These are phyloP conservation scores for Kazachstania kunashirensis DNA, from an alignment of 805 yeast genomes.

Conservation along the genomic window DNA sequence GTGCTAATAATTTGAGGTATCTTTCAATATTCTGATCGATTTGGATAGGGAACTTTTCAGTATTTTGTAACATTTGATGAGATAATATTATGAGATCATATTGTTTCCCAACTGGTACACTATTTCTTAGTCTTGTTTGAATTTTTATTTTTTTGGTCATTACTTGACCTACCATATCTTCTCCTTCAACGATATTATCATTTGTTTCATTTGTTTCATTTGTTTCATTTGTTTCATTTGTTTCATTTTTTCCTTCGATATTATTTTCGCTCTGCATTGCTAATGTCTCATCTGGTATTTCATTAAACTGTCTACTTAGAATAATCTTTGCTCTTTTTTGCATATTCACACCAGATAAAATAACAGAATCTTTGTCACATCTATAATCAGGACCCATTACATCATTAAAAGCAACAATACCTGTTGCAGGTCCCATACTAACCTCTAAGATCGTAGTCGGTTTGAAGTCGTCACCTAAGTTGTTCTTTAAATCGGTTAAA, in stretches of 20 bases:
- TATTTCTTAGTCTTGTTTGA: conserved; percentile 45
- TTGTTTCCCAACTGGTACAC: conserved; percentile 39
- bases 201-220: not conserved
- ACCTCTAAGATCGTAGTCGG: conserved; percentile 68
- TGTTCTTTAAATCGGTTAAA: conserved; percentile 51
- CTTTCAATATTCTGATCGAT: conserved; percentile 59
- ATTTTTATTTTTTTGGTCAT: conserved; percentile 47
- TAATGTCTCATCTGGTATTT: conserved; percentile 20
- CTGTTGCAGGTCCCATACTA: conserved; percentile 88
- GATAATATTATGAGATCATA: conserved; percentile 80
- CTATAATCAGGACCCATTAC: conserved; percentile 50
- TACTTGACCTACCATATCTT: conserved; percentile 41
- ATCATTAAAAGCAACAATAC: conserved; percentile 81
- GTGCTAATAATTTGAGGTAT: conserved; percentile 52
- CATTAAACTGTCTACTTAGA: conserved; percentile 59
- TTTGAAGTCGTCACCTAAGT: conserved; percentile 39
- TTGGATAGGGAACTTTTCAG: conserved; percentile 55
- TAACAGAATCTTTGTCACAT: conserved; percentile 63
- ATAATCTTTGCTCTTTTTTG: conserved; percentile 67
- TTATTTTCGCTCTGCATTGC: no score
- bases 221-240: conserved; percentile 7
- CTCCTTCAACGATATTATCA: conserved; percentile 17
- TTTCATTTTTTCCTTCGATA: not conserved
- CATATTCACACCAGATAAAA: conserved; percentile 68
- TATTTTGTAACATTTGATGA: conserved; percentile 60